These are phyloP conservation scores for Anacardium occidentale DNA, from an alignment of 345 rosid species.

Conservation along the genomic window DNA sequence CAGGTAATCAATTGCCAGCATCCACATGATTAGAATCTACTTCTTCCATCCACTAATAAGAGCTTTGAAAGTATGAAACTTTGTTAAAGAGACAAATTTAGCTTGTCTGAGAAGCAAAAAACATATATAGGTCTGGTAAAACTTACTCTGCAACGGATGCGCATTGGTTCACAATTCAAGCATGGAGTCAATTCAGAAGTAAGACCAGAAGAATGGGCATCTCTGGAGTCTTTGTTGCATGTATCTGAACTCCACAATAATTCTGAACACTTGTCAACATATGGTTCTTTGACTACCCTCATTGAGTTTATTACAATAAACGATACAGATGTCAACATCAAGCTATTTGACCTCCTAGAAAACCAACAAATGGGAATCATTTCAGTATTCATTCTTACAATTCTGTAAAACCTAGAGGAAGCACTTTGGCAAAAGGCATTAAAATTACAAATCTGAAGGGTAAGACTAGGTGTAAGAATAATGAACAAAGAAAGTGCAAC, in stretches of 20 bases:
- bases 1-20: slow-evolving; percentile 7
- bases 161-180: slow-evolving; percentile 35
- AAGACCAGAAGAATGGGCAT: slow-evolving; percentile 37
- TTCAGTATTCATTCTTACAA: slow-evolving; percentile 1
- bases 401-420: slow-evolving; percentile 5
- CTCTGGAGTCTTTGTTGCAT: slow-evolving; percentile 22
- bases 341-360: slow-evolving; percentile 41
- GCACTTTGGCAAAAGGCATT: slow-evolving; percentile 2
- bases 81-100: neutral
- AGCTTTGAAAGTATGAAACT: slow-evolving; percentile 7
- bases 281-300: slow-evolving; percentile 33
- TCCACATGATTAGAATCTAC: neutral
- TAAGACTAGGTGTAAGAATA: neutral
- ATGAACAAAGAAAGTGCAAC: neutral
- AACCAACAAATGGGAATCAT: slow-evolving; percentile 16
- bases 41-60: neutral
- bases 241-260: slow-evolving; percentile 20
- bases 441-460: neutral
- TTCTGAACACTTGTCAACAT: slow-evolving; percentile 17
- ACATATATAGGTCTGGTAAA: slow-evolving; percentile 13
- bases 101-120: slow-evolving; percentile 5
- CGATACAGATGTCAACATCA: slow-evolving; percentile 55
- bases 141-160: slow-evolving; percentile 63
- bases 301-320: slow-evolving; percentile 53
- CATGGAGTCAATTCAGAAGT: slow-evolving; percentile 38